Evolutionary conservation across 139 green algal genomes (phyloP), one percentile per base, ranked within the genome.

Genomic region (Chlorella sp.): DNA sequence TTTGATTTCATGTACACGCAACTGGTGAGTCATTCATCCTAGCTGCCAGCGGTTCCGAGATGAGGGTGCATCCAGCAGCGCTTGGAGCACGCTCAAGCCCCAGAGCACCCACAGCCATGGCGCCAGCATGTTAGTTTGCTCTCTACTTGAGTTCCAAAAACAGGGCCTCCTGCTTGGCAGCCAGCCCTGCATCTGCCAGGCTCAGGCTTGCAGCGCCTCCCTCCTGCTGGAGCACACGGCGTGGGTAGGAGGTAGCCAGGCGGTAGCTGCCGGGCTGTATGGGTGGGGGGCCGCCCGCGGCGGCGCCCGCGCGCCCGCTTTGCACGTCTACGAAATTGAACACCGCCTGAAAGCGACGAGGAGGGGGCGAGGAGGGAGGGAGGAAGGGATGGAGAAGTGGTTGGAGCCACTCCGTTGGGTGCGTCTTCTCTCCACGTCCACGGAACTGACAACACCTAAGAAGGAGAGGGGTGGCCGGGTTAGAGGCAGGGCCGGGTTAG

Each of bases 281-380:
- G 12, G 85, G 86, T 3, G 71, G 30, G 30, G 71, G 32, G 1
- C n/a, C 34, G 75, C 34, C 75, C n/a, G 3, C 75, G 15, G 36
- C 34, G n/a, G 14, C 75, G 34, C 75, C 75, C 32, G 80, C 89
- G 3, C 71, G 86, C 68, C 68, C 68, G 30, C 68, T 80, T 79
- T 83, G n/a, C 91, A 97, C 91, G 80, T 98, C 96, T 40, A 98
- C 93, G 77, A 94, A 98, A 83, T 97, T 95, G 88, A 98, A 98
- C 36, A 97, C 75, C 26, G 91, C 76, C 60, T 88, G 85, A 85
- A 84, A 0, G n/a, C n/a, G n/a, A n/a, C n/a, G n/a, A n/a, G 53
- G 16, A 30, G 75, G 37, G 32, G 53, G 61, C 16, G 64, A 71
- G 11, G 64, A 14, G 7, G 71, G 71, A 19, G 2, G 14, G 9